A percentile compares a stretch with the other conserved stretches of the same genome.
These are phyloP conservation scores for Naegleria gruberi DNA, from an alignment of 208 protist species.

Conservation along the genomic window DNA sequence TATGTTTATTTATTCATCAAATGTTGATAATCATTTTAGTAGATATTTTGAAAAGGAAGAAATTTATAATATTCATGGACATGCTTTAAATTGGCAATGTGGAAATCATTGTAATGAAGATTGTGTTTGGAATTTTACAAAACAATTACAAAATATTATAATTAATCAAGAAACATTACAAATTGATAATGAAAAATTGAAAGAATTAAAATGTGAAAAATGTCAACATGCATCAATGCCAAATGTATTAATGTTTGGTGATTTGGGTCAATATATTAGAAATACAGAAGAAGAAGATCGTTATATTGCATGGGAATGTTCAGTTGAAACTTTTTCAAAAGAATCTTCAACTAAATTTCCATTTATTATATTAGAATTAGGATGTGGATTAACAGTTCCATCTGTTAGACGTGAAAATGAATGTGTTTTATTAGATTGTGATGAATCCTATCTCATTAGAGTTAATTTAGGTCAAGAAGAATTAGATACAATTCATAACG, in stretches of 20 bases:
- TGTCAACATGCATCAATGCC: background rate
- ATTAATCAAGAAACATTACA: background rate
- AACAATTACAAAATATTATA: background rate
- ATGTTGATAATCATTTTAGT: slow-evolving; percentile 36
- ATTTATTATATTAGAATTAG: slow-evolving; percentile 24
- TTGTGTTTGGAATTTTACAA: background rate
- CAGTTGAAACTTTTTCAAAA: slow-evolving; percentile 10
- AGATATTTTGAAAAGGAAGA: slow-evolving; percentile 17
- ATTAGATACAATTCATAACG: background rate
- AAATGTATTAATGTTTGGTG: slow-evolving; percentile 29
- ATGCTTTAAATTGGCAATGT: slow-evolving; percentile 39
- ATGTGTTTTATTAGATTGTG: background rate
- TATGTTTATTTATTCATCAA: slow-evolving; percentile 40
- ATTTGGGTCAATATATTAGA: slow-evolving; percentile 11
- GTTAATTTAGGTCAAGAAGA: background rate
- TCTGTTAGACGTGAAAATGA: background rate
- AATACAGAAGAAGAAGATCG: background rate
- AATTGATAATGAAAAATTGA: background rate
- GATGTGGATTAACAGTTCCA: slow-evolving; percentile 26
- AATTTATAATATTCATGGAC: slow-evolving; percentile 39
- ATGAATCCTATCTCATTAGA: background rate
- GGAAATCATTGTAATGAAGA: background rate
- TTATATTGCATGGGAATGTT: slow-evolving; percentile 21
- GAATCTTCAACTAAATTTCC: background rate
- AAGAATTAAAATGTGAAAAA: background rate